phyloP scores from a whole-genome alignment of 106 monocot genomes.

The Apostasia shenzhenica region DNA sequence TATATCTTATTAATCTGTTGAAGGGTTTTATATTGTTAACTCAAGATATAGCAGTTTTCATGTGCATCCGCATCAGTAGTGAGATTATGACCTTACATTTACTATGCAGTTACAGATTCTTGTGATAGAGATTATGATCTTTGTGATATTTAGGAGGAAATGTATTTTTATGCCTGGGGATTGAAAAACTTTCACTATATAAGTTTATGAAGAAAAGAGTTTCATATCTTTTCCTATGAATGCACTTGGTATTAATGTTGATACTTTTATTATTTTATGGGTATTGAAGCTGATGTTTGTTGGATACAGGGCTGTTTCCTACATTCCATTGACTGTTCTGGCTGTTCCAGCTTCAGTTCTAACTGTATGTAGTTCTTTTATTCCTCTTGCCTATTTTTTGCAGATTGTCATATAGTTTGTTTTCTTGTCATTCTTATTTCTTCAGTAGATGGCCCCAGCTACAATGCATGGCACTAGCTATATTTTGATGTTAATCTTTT shows the following conservation, averaged over 20 bases:
- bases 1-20: constrained; percentile 1
- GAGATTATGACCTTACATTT: background rate
- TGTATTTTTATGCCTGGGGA: background rate
- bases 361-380: constrained; percentile 53
- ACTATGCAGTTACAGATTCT: background rate
- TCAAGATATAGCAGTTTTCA: no score
- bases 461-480: no score
- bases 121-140: background rate
- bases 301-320: constrained; percentile 78
- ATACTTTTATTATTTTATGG: background rate
- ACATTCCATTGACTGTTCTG: constrained; percentile 83
- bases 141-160: background rate
- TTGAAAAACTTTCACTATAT: no score
- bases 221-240: no score
- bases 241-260: background rate
- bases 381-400: constrained; percentile 5
- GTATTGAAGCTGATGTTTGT: constrained; percentile 1
- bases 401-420: background rate
- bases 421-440: background rate
- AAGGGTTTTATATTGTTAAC: background rate
- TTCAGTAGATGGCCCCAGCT: no score
- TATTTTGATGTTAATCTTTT: no score
- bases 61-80: background rate
- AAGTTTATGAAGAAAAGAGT: no score
- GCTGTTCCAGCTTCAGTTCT: constrained; percentile 97